Evolutionary conservation across 1,139 yeast species (phyloP).

Genomic region (Suhomyces guaymorum): DNA sequence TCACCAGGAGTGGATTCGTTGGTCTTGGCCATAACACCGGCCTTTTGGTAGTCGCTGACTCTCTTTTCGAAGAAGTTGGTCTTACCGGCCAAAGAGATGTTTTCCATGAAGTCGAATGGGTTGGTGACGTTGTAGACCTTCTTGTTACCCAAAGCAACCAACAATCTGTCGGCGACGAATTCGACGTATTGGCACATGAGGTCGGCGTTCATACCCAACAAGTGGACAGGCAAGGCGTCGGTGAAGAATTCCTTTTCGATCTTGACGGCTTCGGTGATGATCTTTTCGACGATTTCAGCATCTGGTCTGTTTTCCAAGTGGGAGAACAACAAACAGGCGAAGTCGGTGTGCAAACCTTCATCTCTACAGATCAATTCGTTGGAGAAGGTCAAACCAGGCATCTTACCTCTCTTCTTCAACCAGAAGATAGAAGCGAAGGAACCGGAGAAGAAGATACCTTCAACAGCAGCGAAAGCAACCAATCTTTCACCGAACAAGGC

Average conservation of each 20-base stretch:
- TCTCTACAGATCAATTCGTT: conserved; percentile 97
- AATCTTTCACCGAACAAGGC: conserved; percentile 93
- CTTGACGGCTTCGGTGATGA: conserved; percentile 91
- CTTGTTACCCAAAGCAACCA: conserved; percentile 85
- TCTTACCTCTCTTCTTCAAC: conserved; percentile 95
- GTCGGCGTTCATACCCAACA: conserved; percentile 89
- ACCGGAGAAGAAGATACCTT: conserved; percentile 97
- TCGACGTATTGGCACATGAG: conserved; percentile 98
- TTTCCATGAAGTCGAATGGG: conserved; percentile 99
- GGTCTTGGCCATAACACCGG: conserved; percentile 85
- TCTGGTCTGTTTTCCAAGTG: conserved; percentile 90
- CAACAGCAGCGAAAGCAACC: conserved; percentile 98
- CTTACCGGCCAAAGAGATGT: conserved; percentile 95
- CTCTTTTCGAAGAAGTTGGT: conserved; percentile 99
- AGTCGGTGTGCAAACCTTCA: conserved; percentile 98
- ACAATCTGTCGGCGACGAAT: conserved; percentile 93
- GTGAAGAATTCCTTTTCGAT: conserved; percentile 94
- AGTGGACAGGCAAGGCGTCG: conserved; percentile 87
- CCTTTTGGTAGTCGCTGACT: conserved; percentile 98
- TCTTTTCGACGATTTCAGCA: conserved; percentile 71
- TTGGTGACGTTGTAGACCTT: conserved; percentile 84
- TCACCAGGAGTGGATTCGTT: conserved; percentile 32
- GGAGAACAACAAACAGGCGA: conserved; percentile 91
- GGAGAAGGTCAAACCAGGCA: conserved; percentile 98
- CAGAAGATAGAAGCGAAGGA: conserved; percentile 97